These are phyloP conservation scores for Solanum pennellii DNA, from an alignment of 257 asterid genomes.

Conservation along the genomic window DNA sequence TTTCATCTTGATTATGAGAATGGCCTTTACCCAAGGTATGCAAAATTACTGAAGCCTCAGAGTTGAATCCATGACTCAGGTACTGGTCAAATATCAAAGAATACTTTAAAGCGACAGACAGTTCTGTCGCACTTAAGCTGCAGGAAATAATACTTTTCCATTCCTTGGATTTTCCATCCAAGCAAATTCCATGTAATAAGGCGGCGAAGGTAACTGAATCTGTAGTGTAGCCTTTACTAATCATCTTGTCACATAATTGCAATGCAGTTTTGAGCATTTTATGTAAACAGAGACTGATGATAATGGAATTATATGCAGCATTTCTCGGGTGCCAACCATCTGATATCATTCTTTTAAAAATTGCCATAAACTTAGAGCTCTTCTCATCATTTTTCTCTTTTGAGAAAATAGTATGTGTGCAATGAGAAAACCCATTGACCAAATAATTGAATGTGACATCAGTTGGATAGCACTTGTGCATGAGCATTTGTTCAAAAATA, in stretches of 20 bases:
- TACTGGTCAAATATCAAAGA: slow-evolving; percentile 37
- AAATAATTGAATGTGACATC: slow-evolving; percentile 68
- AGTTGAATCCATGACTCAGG: slow-evolving; percentile 26
- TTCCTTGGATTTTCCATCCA: slow-evolving; percentile 47
- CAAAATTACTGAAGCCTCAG: slow-evolving; percentile 52
- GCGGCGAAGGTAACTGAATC: slow-evolving; percentile 55
- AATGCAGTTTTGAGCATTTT: slow-evolving; percentile 51
- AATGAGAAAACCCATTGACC: slow-evolving; percentile 61
- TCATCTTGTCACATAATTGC: slow-evolving; percentile 38
- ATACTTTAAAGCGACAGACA: slow-evolving; percentile 39
- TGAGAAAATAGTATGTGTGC: slow-evolving; percentile 1
- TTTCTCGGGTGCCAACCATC: slow-evolving; percentile 47
- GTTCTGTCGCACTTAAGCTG: slow-evolving; percentile 32
- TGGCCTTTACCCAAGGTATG: slow-evolving; percentile 30
- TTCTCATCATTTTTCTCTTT: slow-evolving; percentile 2
- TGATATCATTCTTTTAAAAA: slow-evolving; percentile 35
- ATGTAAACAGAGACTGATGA: slow-evolving; percentile 56
- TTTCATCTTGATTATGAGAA: slow-evolving; percentile 6
- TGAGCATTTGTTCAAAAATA: slow-evolving; percentile 66
- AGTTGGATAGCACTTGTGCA: slow-evolving; percentile 58
- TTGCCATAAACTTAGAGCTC: slow-evolving; percentile 42
- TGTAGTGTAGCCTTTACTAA: slow-evolving; percentile 30
- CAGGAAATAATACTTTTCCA: slow-evolving; percentile 53
- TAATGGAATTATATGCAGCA: slow-evolving; percentile 64
- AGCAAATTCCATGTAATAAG: slow-evolving; percentile 58